Conservation (phyloP, 768 basidiomycete species). For the Panaeolus papilionaceus region DNA sequence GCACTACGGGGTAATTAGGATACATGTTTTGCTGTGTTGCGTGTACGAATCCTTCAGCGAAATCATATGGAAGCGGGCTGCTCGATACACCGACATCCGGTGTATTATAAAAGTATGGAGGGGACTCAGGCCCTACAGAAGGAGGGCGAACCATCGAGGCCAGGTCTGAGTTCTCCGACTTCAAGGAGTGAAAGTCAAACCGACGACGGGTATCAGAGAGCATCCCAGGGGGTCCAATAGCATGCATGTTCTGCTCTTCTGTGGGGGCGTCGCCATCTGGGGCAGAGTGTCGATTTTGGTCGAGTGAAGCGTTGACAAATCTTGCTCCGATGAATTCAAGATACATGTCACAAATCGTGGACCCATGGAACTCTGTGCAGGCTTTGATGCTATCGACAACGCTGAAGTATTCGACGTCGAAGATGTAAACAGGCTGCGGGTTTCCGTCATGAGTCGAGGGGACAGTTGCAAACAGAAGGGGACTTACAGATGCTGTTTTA, state of each 20-base stretch:
- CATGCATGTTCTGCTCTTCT: neutral
- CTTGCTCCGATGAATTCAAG: neutral
- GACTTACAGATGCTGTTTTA: constrained; percentile 33
- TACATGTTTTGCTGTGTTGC: neutral
- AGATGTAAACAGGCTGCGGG: neutral
- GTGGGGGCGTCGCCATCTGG: neutral
- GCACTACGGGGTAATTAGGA: neutral
- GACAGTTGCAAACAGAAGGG: neutral
- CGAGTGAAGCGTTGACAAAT: neutral
- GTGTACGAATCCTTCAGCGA: neutral
- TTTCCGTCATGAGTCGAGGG: neutral
- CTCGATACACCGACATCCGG: neutral
- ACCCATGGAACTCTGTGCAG: neutral
- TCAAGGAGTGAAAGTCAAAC: neutral
- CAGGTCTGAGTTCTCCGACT: neutral
- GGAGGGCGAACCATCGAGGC: neutral
- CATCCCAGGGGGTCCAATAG: neutral
- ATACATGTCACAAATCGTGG: neutral
- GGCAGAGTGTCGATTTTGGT: neutral
- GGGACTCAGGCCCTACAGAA: neutral
- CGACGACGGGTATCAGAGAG: neutral
- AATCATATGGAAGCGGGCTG: neutral
- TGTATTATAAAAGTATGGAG: neutral
- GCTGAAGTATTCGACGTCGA: constrained; percentile 17
- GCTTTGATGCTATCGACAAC: neutral